Percentiles rank a stretch among this genome's conserved stretches.
phyloP scores from a whole-genome alignment of 495 filamentous ascomycete species.

The Chaetomium tenue region DNA sequence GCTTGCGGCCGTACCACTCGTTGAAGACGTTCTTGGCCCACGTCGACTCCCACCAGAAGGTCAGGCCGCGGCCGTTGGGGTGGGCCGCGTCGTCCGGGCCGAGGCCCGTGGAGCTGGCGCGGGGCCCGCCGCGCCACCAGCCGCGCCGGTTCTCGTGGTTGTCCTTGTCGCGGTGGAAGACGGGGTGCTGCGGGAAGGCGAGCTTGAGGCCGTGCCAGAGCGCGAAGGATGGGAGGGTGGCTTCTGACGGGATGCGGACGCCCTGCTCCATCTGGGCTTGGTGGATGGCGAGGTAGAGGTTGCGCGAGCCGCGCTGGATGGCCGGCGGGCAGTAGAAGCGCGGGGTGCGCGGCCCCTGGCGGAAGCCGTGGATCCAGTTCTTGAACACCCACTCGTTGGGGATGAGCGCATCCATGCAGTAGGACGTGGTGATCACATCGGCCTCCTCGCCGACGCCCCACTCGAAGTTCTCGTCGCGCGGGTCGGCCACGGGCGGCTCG shows the following conservation, averaged over 20 bases:
- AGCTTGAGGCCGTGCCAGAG: constrained; percentile 46
- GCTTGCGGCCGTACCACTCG: constrained; percentile 21
- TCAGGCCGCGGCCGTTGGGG: constrained; percentile 30
- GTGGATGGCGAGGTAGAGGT: constrained; percentile 33
- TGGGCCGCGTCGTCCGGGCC: constrained; percentile 29
- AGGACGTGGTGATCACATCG: constrained; percentile 54
- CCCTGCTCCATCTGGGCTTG: constrained; percentile 33
- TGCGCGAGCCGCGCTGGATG: constrained; percentile 32
- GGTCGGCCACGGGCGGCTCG: constrained; percentile 44
- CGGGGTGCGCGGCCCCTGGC: constrained; percentile 25
- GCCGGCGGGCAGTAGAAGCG: constrained; percentile 41
- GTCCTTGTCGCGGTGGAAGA: constrained; percentile 29
- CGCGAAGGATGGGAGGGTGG: constrained; percentile 41
- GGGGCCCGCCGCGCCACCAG: constrained; percentile 42
- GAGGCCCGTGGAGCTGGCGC: constrained; percentile 28
- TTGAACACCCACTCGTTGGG: constrained; percentile 51
- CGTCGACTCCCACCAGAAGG: constrained; percentile 38
- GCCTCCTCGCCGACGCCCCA: constrained; percentile 63
- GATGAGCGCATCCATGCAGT: constrained; percentile 50
- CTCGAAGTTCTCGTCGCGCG: constrained; percentile 47
- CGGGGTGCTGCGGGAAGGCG: constrained; percentile 39
- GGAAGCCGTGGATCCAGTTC: constrained; percentile 44
- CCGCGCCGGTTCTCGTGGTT: constrained; percentile 24
- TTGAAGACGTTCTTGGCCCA: constrained; percentile 31
- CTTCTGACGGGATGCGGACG: constrained; percentile 38